Evolutionary conservation across 352 stramenopile species (phyloP).

Genomic region (Pythium dissotocum): DNA sequence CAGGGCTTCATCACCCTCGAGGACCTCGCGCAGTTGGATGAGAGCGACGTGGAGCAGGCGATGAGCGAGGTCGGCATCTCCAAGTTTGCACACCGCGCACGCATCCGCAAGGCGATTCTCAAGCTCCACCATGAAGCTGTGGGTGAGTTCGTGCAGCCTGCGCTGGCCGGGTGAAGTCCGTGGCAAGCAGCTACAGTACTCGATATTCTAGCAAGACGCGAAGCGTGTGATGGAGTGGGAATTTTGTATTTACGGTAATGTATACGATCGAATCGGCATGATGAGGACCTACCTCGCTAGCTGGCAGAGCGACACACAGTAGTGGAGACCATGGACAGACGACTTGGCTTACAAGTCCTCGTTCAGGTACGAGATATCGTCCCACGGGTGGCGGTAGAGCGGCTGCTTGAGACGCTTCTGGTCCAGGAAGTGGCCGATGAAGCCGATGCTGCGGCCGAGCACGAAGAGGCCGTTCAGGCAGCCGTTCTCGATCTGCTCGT

Average conservation of each 20-base stretch:
- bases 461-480: conserved; percentile 96
- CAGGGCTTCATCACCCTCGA: conserved; percentile 61
- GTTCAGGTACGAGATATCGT: conserved; percentile 97
- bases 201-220: not conserved
- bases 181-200: conserved; percentile 1
- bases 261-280: conserved; percentile 13
- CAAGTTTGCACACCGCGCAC: conserved; percentile 73
- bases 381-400: conserved; percentile 97
- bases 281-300: not conserved
- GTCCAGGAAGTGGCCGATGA: conserved; percentile 96
- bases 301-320: conserved; percentile 2
- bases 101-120: conserved; percentile 71
- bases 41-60: conserved; percentile 68
- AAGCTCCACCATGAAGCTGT: conserved; percentile 32
- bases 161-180: conserved; percentile 33
- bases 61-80: conserved; percentile 76
- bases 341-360: conserved; percentile 57
- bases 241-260: conserved; percentile 30
- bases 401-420: conserved; percentile 97
- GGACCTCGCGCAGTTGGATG: conserved; percentile 61
- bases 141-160: conserved; percentile 27
- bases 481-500: conserved; percentile 94
- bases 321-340: not conserved
- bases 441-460: conserved; percentile 85
- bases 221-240: not conserved